A percentile compares a stretch with the other conserved stretches of the same genome.
phyloP scores from a whole-genome alignment of 306 rosid species.

The Sophora flavescens region DNA sequence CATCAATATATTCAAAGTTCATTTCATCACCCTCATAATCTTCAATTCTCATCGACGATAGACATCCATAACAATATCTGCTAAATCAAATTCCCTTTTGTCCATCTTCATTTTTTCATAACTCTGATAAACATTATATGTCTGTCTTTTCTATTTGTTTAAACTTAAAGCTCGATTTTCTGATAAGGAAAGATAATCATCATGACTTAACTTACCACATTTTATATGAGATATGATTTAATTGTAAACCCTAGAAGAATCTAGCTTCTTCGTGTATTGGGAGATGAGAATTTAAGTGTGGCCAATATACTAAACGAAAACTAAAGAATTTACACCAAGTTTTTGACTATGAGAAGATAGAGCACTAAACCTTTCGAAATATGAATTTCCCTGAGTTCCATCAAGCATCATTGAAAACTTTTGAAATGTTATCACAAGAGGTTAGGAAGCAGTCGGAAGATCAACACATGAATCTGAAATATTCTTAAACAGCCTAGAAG shows the following conservation, averaged over 20 bases:
- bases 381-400: slow-evolving; percentile 71
- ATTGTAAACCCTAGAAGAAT: slow-evolving; percentile 66
- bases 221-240: slow-evolving; percentile 84
- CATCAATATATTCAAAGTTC: slow-evolving; percentile 78
- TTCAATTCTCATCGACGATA: slow-evolving; percentile 56
- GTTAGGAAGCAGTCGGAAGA: slow-evolving; percentile 60
- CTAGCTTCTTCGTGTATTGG: slow-evolving; percentile 63
- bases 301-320: slow-evolving; percentile 79
- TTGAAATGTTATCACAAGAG: slow-evolving; percentile 77
- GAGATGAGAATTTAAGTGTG: slow-evolving; percentile 69
- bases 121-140: slow-evolving; percentile 60
- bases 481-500: slow-evolving; percentile 56
- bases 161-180: slow-evolving; percentile 61
- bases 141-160: slow-evolving; percentile 55
- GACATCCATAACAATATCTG: slow-evolving; percentile 74
- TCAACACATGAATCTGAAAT: slow-evolving; percentile 65
- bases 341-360: slow-evolving; percentile 33
- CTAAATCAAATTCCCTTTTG: slow-evolving; percentile 76
- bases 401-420: slow-evolving; percentile 89
- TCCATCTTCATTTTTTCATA: slow-evolving; percentile 75
- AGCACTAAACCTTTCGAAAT: slow-evolving; percentile 67
- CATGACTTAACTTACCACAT: slow-evolving; percentile 65
- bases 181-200: slow-evolving; percentile 58
- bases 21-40: slow-evolving; percentile 61
- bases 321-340: too few species aligned